These are phyloP conservation scores for Serendipita sp. DNA, from an alignment of 768 basidiomycete species.

Conservation along the genomic window DNA sequence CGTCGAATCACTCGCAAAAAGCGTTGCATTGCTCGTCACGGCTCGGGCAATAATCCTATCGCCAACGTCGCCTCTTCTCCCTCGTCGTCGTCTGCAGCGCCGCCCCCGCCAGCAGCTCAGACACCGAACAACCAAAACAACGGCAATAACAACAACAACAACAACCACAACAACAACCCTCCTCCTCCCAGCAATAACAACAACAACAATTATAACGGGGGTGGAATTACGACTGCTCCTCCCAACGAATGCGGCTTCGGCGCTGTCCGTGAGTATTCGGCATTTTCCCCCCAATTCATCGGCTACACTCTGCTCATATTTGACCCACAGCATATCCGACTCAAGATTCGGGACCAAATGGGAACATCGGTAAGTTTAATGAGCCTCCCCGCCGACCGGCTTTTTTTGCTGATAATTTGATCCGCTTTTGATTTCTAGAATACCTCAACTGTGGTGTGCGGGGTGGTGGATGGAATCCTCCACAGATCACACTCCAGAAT, in stretches of 20 bases:
- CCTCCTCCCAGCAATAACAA: neutral
- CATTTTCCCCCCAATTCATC: neutral
- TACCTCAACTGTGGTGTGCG: constrained; percentile 69
- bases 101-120: neutral
- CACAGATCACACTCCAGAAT: neutral
- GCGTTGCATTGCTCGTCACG: neutral
- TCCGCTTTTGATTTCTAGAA: constrained; percentile 17
- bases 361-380: neutral
- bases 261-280: neutral
- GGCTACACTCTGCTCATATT: neutral
- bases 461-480: constrained; percentile 13
- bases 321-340: neutral
- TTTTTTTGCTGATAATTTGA: neutral
- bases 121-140: neutral
- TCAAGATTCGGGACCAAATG: neutral
- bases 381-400: too few species aligned
- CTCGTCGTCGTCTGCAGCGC: neutral
- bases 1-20: neutral
- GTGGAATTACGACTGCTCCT: neutral
- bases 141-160: constrained; percentile 2
- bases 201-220: neutral
- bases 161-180: neutral
- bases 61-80: neutral
- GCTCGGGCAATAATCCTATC: neutral
- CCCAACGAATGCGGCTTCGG: neutral